phyloP scores from a whole-genome alignment of 176 grass and related monocot genomes.

The Dactylis glomerata region DNA sequence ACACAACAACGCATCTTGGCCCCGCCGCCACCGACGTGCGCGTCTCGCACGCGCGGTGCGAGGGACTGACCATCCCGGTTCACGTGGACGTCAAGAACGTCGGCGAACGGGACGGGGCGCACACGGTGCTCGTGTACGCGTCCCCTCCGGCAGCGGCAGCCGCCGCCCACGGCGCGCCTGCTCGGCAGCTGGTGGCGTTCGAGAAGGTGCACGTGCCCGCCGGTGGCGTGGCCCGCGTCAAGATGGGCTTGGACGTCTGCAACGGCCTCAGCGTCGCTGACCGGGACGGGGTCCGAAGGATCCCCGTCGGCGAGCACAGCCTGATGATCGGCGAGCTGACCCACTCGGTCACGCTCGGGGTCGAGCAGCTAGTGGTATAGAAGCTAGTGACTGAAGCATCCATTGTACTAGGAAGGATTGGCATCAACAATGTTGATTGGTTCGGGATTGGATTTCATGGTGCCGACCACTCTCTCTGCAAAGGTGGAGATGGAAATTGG shows the following conservation, averaged over 20 bases:
- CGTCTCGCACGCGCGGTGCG: conserved; percentile 53
- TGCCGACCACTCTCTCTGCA: conserved; percentile 27
- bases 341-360: conserved; percentile 47
- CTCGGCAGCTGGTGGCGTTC: conserved; percentile 65
- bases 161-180: conserved; percentile 22
- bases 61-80: conserved; percentile 46
- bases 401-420: neutral
- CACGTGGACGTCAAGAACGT: conserved; percentile 63
- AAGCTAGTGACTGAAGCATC: neutral
- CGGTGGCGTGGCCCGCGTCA: conserved; percentile 42
- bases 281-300: conserved; percentile 43
- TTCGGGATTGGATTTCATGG: conserved; percentile 14
- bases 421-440: neutral
- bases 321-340: conserved; percentile 57
- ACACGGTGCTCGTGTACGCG: conserved; percentile 64
- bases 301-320: conserved; percentile 56
- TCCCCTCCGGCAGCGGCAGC: conserved; percentile 9
- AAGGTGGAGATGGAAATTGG: conserved; percentile 37
- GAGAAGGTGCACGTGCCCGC: conserved; percentile 69
- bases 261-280: conserved; percentile 49
- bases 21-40: conserved; percentile 31
- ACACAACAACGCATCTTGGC: neutral
- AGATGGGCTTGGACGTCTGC: conserved; percentile 64
- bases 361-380: conserved; percentile 35
- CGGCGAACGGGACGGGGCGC: conserved; percentile 61